phyloP scores from a whole-genome alignment of 2,329 filamentous ascomycete species.

The Nigrospora sphaerica region DNA sequence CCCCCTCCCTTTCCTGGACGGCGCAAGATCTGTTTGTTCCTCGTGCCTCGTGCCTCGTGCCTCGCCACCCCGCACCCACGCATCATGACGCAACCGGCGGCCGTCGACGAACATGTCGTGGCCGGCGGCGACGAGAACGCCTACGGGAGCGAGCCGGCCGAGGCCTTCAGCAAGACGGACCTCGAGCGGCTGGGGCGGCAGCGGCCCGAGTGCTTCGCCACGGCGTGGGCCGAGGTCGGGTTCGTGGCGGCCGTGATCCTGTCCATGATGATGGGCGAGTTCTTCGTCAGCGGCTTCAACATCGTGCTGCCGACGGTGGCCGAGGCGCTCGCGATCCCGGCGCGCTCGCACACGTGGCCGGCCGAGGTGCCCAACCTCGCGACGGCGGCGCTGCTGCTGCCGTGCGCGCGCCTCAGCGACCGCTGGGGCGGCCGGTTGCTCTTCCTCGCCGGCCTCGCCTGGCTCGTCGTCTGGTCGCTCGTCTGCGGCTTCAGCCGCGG shows the following conservation, averaged over 20 bases:
- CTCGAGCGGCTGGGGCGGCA: slow-evolving; percentile 53
- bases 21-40: no score
- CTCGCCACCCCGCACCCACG: neutral
- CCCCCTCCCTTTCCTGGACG: no score
- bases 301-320: slow-evolving; percentile 64
- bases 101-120: slow-evolving; percentile 6
- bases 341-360: slow-evolving; percentile 54
- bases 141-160: slow-evolving; percentile 9
- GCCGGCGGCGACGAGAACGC: slow-evolving; percentile 3
- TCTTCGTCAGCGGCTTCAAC: slow-evolving; percentile 70
- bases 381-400: slow-evolving; percentile 50
- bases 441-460: slow-evolving; percentile 51
- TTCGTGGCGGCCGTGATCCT: slow-evolving; percentile 54
- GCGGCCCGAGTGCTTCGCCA: slow-evolving; percentile 44
- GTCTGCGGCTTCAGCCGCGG: slow-evolving; percentile 63
- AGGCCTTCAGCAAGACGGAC: slow-evolving; percentile 14
- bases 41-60: neutral
- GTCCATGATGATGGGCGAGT: slow-evolving; percentile 60
- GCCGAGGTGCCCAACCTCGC: slow-evolving; percentile 53
- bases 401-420: slow-evolving; percentile 55
- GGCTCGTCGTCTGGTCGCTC: slow-evolving; percentile 64
- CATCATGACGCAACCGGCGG: slow-evolving; percentile 4
- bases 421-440: slow-evolving; percentile 55
- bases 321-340: slow-evolving; percentile 55
- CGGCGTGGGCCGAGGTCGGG: slow-evolving; percentile 43